These are phyloP conservation scores for Neotropicomus parvogracilis DNA, from an alignment of 1,284 basidiomycete species.

Conservation along the genomic window DNA sequence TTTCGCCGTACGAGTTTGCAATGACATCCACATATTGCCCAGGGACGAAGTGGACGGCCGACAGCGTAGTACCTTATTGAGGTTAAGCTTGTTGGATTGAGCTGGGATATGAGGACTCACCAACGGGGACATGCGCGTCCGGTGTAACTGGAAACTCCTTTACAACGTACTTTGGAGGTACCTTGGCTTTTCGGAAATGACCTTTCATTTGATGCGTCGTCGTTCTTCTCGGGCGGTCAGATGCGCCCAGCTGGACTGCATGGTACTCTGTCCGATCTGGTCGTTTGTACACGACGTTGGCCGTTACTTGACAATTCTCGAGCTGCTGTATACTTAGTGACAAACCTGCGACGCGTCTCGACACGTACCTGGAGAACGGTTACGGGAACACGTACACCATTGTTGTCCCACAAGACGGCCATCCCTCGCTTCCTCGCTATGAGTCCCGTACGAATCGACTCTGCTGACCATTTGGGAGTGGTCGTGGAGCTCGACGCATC, in stretches of 20 bases:
- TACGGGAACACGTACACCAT: conserved; percentile 84
- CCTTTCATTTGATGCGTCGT: conserved; percentile 77
- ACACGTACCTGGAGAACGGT: conserved; percentile 86
- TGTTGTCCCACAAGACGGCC: conserved; percentile 90
- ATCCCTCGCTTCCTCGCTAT: conserved; percentile 96
- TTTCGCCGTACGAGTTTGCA: conserved; percentile 74
- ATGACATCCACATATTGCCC: conserved; percentile 96
- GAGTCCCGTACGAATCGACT: conserved; percentile 88
- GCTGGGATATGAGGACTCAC: conserved; percentile 37
- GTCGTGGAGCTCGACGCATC: conserved; percentile 26
- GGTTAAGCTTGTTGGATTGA: not conserved
- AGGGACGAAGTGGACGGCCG: conserved; percentile 94
- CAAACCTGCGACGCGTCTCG: not conserved
- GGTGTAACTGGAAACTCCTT: conserved; percentile 88
- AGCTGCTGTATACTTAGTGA: conserved; percentile 43
- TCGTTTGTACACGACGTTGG: conserved; percentile 63
- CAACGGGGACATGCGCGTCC: conserved; percentile 88
- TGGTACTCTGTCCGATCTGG: conserved; percentile 72
- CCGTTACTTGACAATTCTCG: conserved; percentile 83
- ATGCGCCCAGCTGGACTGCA: conserved; percentile 82
- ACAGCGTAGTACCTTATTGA: conserved; percentile 75
- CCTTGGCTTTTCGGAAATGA: conserved; percentile 81
- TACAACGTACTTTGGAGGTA: conserved; percentile 83
- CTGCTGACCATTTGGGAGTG: conserved; percentile 75
- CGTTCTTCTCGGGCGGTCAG: conserved; percentile 64